phyloP scores from a whole-genome alignment of 768 basidiomycete species.

The Psilocybe cyanescens region DNA sequence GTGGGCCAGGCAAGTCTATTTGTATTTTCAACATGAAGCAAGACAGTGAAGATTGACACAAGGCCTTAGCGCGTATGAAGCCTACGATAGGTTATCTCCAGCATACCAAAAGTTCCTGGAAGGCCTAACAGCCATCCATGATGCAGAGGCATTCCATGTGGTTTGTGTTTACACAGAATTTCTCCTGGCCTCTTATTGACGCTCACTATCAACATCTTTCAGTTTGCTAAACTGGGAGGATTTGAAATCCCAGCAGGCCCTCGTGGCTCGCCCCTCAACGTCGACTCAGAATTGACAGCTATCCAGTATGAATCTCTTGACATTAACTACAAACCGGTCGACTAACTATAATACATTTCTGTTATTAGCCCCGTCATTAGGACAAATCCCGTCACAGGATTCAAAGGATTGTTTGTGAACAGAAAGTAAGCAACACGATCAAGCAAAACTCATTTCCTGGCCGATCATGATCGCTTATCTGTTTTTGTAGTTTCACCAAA shows the following conservation, averaged over 20 bases:
- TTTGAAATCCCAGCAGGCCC: conserved; percentile 36
- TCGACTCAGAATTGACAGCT: conserved; percentile 48
- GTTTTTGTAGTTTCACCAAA: conserved; percentile 49
- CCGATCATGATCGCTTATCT: not conserved
- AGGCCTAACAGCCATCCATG: conserved; percentile 59
- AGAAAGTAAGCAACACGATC: conserved; percentile 33
- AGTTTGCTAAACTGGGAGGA: conserved; percentile 34
- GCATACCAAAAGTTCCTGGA: conserved; percentile 57
- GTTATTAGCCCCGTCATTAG: conserved; percentile 48
- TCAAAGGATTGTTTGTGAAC: conserved; percentile 61
- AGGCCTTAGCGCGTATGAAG: conserved; percentile 52
- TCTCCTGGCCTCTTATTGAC: not conserved
- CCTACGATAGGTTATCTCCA: conserved; percentile 66
- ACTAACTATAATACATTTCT: not conserved
- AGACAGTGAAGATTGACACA: not conserved
- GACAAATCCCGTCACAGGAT: conserved; percentile 64
- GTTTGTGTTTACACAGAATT: conserved; percentile 22
- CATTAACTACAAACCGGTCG: not conserved
- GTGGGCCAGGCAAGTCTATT: conserved; percentile 41
- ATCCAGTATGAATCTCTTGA: conserved; percentile 43
- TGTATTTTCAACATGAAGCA: too few species aligned
- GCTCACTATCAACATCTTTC: not conserved
- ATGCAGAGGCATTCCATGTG: conserved; percentile 44
- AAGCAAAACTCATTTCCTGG: not conserved
- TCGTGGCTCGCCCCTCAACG: conserved; percentile 59